phyloP scores from a whole-genome alignment of 352 stramenopile genomes.

The Phytopythium chamaehyphon region DNA sequence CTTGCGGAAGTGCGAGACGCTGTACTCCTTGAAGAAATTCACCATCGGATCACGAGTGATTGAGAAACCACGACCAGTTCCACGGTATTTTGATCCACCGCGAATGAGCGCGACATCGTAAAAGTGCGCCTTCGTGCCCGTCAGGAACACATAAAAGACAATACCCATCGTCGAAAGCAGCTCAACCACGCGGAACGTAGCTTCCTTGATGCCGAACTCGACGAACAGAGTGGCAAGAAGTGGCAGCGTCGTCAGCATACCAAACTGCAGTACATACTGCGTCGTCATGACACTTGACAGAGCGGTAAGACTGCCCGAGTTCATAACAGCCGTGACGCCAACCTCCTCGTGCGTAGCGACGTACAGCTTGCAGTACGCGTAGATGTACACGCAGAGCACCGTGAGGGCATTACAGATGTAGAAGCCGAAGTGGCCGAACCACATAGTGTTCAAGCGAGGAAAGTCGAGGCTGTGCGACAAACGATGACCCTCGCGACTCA shows the following conservation, averaged over 20 bases:
- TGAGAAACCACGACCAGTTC: conserved; percentile 81
- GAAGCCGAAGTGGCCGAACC: conserved; percentile 85
- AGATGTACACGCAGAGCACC: conserved; percentile 83
- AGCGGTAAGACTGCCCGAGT: conserved; percentile 52
- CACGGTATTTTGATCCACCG: conserved; percentile 83
- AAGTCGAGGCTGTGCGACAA: conserved; percentile 79
- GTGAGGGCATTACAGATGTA: conserved; percentile 89
- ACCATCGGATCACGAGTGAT: conserved; percentile 86
- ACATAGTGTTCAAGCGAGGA: conserved; percentile 87
- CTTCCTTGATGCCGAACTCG: conserved; percentile 77
- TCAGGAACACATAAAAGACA: conserved; percentile 87
- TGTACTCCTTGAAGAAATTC: conserved; percentile 88
- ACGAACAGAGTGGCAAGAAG: conserved; percentile 76
- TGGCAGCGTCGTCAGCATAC: conserved; percentile 79
- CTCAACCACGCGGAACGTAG: conserved; percentile 68
- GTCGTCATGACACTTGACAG: conserved; percentile 80
- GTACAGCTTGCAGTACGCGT: conserved; percentile 84
- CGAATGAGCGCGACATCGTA: conserved; percentile 83
- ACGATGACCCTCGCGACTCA: conserved; percentile 80
- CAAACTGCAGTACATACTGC: conserved; percentile 86
- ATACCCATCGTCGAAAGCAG: conserved; percentile 75
- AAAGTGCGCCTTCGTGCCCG: conserved; percentile 84
- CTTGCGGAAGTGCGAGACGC: conserved; percentile 86
- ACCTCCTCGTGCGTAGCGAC: conserved; percentile 68
- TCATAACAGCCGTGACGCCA: conserved; percentile 49